Percentiles rank a stretch among this genome's conserved stretches.
Evolutionary conservation across 495 filamentous ascomycete genomes (phyloP).

Genomic region (Parathielavia appendiculata): DNA sequence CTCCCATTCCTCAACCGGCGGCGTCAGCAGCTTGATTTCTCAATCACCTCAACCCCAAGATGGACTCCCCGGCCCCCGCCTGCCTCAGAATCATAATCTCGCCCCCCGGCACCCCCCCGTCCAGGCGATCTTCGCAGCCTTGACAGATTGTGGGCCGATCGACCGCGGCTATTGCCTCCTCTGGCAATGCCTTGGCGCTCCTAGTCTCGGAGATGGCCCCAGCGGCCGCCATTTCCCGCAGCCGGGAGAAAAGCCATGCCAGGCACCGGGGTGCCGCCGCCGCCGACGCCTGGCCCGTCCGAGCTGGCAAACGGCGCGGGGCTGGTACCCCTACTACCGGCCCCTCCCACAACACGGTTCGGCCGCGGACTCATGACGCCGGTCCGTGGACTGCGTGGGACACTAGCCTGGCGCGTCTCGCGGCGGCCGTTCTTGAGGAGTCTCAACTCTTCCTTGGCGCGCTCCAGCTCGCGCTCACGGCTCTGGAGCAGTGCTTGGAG

Average conservation of each 20-base stretch:
- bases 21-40: too few species aligned
- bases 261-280: slow-evolving; percentile 10
- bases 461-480: slow-evolving; percentile 55
- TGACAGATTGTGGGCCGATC: background rate
- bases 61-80: background rate
- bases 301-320: slow-evolving; percentile 32
- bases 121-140: background rate
- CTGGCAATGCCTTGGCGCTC: background rate
- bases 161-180: background rate
- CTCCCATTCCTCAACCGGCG: too few species aligned
- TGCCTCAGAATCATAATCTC: background rate
- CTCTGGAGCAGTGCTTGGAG: slow-evolving; percentile 51
- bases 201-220: slow-evolving; percentile 38
- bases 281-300: slow-evolving; percentile 11
- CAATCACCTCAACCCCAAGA: background rate
- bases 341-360: slow-evolving; percentile 24
- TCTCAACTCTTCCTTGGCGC: slow-evolving; percentile 33
- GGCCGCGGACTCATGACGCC: slow-evolving; percentile 41
- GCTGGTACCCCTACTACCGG: slow-evolving; percentile 43
- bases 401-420: slow-evolving; percentile 45
- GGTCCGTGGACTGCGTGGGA: slow-evolving; percentile 45
- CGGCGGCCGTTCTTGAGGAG: slow-evolving; percentile 46
- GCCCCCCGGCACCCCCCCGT: background rate
- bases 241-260: slow-evolving; percentile 27
- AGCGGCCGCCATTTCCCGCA: slow-evolving; percentile 24